Evolutionary conservation across 208 protist species (phyloP).

Genomic region (Acanthamoeba healyi): DNA sequence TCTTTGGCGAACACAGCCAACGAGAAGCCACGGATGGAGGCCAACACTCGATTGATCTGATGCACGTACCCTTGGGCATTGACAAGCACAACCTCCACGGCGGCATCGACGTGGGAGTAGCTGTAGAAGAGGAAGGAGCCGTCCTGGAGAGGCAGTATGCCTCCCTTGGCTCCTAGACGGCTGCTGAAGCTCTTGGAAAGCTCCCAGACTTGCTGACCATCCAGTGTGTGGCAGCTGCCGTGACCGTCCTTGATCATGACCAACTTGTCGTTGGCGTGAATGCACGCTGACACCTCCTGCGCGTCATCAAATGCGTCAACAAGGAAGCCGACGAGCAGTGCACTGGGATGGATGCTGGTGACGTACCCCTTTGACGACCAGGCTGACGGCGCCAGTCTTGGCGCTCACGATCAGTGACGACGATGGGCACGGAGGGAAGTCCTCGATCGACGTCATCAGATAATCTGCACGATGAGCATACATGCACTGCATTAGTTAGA

Average conservation of each 20-base stretch:
- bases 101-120: background rate
- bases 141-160: slow-evolving; percentile 8
- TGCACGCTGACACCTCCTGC: background rate
- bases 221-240: background rate
- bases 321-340: background rate
- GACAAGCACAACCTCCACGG: slow-evolving; percentile 29
- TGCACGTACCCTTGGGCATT: background rate
- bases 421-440: background rate
- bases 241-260: slow-evolving; percentile 43
- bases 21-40: too few species aligned
- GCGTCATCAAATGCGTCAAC: background rate
- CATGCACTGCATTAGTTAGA: too few species aligned
- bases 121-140: slow-evolving; percentile 54
- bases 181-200: slow-evolving; percentile 1
- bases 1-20: too few species aligned
- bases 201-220: background rate
- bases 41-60: too few species aligned
- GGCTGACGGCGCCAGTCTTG: background rate
- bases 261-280: slow-evolving; percentile 32
- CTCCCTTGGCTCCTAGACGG: background rate
- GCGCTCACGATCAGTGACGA: background rate
- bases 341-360: too few species aligned
- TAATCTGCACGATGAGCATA: background rate
- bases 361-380: background rate
- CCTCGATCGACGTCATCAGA: slow-evolving; percentile 7